These are phyloP conservation scores for Nakazawaea ambrosiae DNA, from an alignment of 805 yeast species.

Conservation along the genomic window DNA sequence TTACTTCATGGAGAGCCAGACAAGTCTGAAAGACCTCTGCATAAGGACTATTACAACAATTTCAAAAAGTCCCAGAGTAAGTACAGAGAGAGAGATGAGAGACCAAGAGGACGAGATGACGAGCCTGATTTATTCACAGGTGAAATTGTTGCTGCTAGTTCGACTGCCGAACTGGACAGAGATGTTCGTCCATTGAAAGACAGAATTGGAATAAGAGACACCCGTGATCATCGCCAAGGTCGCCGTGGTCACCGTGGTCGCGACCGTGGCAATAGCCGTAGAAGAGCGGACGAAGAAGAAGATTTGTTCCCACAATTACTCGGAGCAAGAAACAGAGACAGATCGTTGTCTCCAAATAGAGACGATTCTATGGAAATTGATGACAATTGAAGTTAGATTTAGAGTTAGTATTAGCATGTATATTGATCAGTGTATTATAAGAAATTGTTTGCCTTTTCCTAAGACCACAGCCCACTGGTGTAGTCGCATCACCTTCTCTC, in stretches of 20 bases:
- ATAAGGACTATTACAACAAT: conserved; percentile 12
- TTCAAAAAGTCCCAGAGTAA: conserved; percentile 6
- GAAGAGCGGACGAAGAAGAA: conserved; percentile 16
- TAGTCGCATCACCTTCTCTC: too few relatives aligned
- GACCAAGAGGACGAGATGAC: conserved; percentile 12
- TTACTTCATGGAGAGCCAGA: conserved; percentile 68
- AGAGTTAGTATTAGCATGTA: too few relatives aligned
- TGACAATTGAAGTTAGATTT: too few relatives aligned
- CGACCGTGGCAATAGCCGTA: too few relatives aligned
- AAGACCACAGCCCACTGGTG: too few relatives aligned
- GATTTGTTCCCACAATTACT: conserved; percentile 29
- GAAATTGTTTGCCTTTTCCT: too few relatives aligned
- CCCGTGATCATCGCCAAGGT: too few relatives aligned
- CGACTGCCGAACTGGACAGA: too few relatives aligned
- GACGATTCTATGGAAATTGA: conserved; percentile 8
- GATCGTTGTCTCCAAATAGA: conserved; percentile 20
- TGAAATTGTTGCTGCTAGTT: conserved; percentile 21
- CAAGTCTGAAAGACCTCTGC: conserved; percentile 21
- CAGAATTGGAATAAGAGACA: conserved; percentile 4
- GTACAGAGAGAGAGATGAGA: conserved; percentile 9
- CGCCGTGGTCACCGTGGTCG: too few relatives aligned
- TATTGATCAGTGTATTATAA: too few relatives aligned
- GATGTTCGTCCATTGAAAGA: conserved; percentile 3
- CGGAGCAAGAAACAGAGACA: conserved; percentile 2
- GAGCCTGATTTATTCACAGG: conserved; percentile 33